Evolutionary conservation across 2,329 filamentous ascomycete species (phyloP).

Genomic region (Microdochium nivale): DNA sequence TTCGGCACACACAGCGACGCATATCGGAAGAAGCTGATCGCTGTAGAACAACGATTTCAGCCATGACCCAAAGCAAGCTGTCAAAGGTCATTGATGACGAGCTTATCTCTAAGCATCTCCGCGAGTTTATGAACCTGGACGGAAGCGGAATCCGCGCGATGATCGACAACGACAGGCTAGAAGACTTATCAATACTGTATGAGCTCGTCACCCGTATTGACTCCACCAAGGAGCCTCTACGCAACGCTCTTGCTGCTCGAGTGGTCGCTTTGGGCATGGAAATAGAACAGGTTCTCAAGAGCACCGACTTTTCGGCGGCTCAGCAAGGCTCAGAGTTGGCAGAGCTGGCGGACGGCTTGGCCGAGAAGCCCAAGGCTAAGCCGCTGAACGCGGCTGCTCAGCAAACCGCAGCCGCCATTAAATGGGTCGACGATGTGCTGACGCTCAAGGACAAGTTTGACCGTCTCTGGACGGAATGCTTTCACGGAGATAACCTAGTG

Average conservation of each 20-base stretch:
- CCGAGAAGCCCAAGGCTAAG: conserved; percentile 38
- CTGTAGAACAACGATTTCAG: conserved; percentile 73
- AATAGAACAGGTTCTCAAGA: conserved; percentile 62
- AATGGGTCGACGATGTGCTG: conserved; percentile 91
- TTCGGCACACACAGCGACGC: conserved; percentile 64
- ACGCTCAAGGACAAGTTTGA: conserved; percentile 85
- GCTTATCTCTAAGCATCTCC: conserved; percentile 68
- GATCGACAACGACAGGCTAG: conserved; percentile 79
- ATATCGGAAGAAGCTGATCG: conserved; percentile 75
- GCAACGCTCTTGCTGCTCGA: conserved; percentile 60
- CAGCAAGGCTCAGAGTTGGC: conserved; percentile 22
- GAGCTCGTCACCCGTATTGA: conserved; percentile 73
- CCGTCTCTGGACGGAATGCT: conserved; percentile 63
- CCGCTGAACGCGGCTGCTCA: conserved; percentile 56
- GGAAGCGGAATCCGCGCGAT: conserved; percentile 77
- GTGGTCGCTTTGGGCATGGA: conserved; percentile 74
- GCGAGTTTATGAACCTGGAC: conserved; percentile 77
- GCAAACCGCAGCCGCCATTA: conserved; percentile 79
- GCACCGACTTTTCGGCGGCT: conserved; percentile 41
- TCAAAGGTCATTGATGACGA: conserved; percentile 70
- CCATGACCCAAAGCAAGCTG: conserved; percentile 64
- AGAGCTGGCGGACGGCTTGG: conserved; percentile 35
- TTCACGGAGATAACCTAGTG: conserved; percentile 65
- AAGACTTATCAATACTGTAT: conserved; percentile 76
- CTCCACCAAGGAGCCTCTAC: conserved; percentile 60